Evolutionary conservation across 768 basidiomycete genomes (phyloP), one percentile per base, ranked within the genome.

Genomic region (Russula vinacea): DNA sequence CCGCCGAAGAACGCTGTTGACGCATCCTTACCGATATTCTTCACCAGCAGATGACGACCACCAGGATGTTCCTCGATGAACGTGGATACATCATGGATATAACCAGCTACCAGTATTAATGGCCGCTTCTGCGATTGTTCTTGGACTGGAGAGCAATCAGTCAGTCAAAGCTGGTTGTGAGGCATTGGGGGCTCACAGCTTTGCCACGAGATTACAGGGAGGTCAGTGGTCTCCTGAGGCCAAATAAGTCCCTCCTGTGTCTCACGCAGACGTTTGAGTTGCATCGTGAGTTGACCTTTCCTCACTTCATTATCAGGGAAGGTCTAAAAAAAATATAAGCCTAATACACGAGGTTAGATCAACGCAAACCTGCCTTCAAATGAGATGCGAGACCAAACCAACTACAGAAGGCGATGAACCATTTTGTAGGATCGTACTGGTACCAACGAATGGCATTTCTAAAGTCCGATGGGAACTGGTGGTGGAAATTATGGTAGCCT

Each of bases 401-500:
- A 61, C 83, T 73, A 76, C 81, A 82, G 13, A 76, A 75, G 78
- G 79, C 81, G 77, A 93, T 94, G 78, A 92, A 90, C 92, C 92
- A 94, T 74, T 94, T 94, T 40, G 92, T 94, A 11, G 92, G 92
- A 73, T 93, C 91, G 71, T 93, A 94, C 73, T 94, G 91, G 75
- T 90, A 91, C 91, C 91, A 93, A 75, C 81, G 92, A 81, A 96
- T 93, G 62, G 94, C 94, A 72, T 96, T 96, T 29, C 94, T 84
- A 79, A 94, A 98, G 75, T 98, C 94, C 90, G 93, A 93, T 8
- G 94, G 94, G 84, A 96, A 96, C 73, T 87, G 85, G 72, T 98
- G 94, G 78, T 98, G 94, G 84, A 96, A 96, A 77, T 98, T 98
- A 81, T 98, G 94, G 79, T 98, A 98, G 17, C 94, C 94, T 76